A percentile compares a stretch with the other conserved stretches of the same genome.
Evolutionary conservation across 257 asterid genomes (phyloP).

Genomic region (Nicotiana benthamiana): DNA sequence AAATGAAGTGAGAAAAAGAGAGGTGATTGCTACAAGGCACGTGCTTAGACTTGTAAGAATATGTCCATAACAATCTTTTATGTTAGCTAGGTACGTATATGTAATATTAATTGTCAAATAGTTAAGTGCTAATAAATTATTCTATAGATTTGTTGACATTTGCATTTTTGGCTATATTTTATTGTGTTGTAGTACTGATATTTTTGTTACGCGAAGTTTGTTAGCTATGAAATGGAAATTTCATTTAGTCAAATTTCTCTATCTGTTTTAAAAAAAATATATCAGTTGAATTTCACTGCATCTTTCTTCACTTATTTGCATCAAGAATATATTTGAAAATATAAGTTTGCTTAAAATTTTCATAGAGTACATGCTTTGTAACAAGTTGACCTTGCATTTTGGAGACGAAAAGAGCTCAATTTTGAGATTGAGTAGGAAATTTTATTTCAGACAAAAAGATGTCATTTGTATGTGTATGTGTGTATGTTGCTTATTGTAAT

Average conservation of each 20-base stretch:
- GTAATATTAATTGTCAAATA: neutral
- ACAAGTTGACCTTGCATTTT: too few species aligned
- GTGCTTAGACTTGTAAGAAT: constrained; percentile 26
- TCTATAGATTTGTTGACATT: neutral
- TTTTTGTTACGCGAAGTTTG: constrained; percentile 4
- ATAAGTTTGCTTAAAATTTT: too few species aligned
- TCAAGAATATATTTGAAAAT: neutral
- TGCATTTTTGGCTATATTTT: neutral
- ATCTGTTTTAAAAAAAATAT: neutral
- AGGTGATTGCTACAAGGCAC: constrained; percentile 23
- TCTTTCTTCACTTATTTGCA: neutral
- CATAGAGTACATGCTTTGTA: too few species aligned
- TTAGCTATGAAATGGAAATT: constrained; percentile 18
- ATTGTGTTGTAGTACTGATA: neutral
- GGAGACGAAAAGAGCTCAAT: too few species aligned
- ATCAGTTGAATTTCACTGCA: constrained; percentile 11
- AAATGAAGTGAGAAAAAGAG: neutral
- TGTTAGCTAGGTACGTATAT: too few species aligned
- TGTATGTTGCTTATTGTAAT: too few species aligned
- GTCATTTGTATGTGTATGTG: too few species aligned
- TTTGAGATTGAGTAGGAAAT: too few species aligned
- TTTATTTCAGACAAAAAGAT: too few species aligned
- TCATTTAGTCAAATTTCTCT: constrained; percentile 5
- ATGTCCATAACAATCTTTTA: neutral
- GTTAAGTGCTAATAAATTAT: neutral